phyloP scores from a whole-genome alignment of 1,284 basidiomycete genomes.

The Puccinia hordei region DNA sequence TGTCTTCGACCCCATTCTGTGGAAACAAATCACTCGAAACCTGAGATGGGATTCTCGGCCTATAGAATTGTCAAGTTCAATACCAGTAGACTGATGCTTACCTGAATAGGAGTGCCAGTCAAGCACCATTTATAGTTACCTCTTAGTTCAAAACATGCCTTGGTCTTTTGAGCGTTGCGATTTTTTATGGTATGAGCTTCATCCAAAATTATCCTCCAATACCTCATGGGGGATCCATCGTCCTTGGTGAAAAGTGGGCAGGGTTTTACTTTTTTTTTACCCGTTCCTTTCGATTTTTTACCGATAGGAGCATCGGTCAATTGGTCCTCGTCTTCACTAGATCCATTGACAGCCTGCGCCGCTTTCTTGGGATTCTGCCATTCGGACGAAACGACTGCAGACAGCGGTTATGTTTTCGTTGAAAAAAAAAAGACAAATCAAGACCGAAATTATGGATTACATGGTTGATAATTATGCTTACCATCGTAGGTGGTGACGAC shows the following conservation, averaged over 20 bases:
- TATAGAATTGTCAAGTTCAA: not conserved
- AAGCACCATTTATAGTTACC: conserved; percentile 84
- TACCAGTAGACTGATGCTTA: conserved; percentile 51
- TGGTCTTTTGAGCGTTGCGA: conserved; percentile 64
- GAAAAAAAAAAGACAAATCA: too few species aligned
- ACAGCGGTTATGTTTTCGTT: too few species aligned
- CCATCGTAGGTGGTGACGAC: conserved; percentile 49
- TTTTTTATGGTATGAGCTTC: conserved; percentile 99
- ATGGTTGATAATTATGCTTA: not conserved
- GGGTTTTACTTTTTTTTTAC: conserved; percentile 24
- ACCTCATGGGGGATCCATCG: conserved; percentile 34
- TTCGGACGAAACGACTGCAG: conserved; percentile 47
- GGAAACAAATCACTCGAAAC: not conserved
- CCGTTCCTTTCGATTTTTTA: conserved; percentile 60
- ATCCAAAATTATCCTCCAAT: conserved; percentile 62
- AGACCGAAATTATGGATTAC: not conserved
- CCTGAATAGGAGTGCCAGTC: conserved; percentile 81
- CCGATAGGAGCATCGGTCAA: conserved; percentile 74
- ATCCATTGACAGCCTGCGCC: conserved; percentile 55
- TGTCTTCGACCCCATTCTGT: conserved; percentile 84
- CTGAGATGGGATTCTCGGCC: not conserved
- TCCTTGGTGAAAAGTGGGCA: conserved; percentile 17
- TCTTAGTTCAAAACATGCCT: conserved; percentile 70
- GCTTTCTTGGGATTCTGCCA: conserved; percentile 27
- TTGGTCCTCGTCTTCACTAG: conserved; percentile 81